Percentiles rank a stretch among this genome's conserved stretches.
These are phyloP conservation scores for Lactarius hatsudake DNA, from an alignment of 768 basidiomycete genomes.

Conservation along the genomic window DNA sequence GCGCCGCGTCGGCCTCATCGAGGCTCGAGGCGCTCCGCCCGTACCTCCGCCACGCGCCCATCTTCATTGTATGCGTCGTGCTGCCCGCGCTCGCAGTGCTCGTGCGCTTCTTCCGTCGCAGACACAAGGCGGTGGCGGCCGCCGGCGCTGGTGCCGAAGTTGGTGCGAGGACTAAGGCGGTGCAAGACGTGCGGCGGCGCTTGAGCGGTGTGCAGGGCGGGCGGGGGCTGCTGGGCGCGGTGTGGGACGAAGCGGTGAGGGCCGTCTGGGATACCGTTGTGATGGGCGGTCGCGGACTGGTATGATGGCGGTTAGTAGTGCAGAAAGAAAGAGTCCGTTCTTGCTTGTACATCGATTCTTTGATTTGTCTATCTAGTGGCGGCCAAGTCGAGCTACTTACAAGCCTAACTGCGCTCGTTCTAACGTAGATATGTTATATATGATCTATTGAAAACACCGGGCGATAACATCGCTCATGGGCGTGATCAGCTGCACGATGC, in stretches of 20 bases:
- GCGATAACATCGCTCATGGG: too few relatives aligned
- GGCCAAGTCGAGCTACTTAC: too few relatives aligned
- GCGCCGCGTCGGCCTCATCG: not conserved
- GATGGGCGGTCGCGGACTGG: conserved; percentile 29
- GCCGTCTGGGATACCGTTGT: conserved; percentile 24
- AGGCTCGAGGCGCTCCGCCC: conserved; percentile 16
- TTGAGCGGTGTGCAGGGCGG: conserved; percentile 18
- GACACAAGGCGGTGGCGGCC: conserved; percentile 4
- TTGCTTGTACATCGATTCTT: not conserved
- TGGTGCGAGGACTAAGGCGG: conserved; percentile 1
- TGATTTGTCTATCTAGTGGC: not conserved
- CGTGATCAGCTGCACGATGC: not conserved
- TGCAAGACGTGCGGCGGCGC: conserved; percentile 26
- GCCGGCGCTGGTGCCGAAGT: not conserved
- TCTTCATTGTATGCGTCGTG: conserved; percentile 23
- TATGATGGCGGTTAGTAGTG: not conserved
- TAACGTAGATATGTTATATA: not conserved
- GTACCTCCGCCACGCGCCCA: conserved; percentile 14
- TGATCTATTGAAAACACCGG: not conserved
- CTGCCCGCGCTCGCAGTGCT: conserved; percentile 22
- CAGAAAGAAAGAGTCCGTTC: not conserved
- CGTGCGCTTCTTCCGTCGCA: conserved; percentile 17
- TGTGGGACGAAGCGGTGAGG: conserved; percentile 25
- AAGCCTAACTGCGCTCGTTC: not conserved
- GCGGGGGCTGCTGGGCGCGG: conserved; percentile 8